Evolutionary conservation across 345 rosid species (phyloP), one percentile per base, ranked within the genome.

Genomic region (Aethionema arabicum): DNA sequence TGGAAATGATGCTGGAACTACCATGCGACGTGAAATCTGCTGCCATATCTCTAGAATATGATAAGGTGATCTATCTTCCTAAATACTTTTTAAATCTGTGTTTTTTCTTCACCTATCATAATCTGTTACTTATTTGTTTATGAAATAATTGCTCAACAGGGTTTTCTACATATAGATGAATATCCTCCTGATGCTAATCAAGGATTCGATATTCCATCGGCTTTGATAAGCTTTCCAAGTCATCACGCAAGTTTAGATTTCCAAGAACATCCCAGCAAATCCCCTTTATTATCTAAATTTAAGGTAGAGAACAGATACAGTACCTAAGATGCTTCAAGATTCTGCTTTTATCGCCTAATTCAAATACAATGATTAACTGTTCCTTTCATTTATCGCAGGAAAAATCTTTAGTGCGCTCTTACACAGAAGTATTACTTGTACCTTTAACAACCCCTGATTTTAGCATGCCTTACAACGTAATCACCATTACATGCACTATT

Each of bases 101-200:
- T 2, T 29, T 45, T 54, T n/a, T 39, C 10, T 45, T 53, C 49
- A 37, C 41, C 21, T 41, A 27, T 41, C 52, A 54, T 10, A 55
- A 39, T 48, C 37, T 49, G 27, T 4, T 11, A 66, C 70, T 79
- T 47, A 72, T 57, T 42, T 33, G 39, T 68, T 62, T 36, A 64
- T 65, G 36, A 44, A 60, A 21, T 21, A 35, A 11, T 72, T 58
- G 55, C 5, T 66, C 39, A 52, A 57, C 72, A 90, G 95, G 97
- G 99, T 10, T 93, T 90, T 74, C 75, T 93, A 52, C 97, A 86
- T 74, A 84, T 90, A 42, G 95, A 88, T 79, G 97, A 90, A 60
- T 95, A 95, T 75, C 95, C 96, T 56, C 97, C 99, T 6, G 97
- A 90, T 84, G 99, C 97, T 67, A 90, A 90, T 74, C 97, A 90